Base-by-base conservation (phyloP, 192 early-diverging fungal species). In the Backusella luteola region DNA sequence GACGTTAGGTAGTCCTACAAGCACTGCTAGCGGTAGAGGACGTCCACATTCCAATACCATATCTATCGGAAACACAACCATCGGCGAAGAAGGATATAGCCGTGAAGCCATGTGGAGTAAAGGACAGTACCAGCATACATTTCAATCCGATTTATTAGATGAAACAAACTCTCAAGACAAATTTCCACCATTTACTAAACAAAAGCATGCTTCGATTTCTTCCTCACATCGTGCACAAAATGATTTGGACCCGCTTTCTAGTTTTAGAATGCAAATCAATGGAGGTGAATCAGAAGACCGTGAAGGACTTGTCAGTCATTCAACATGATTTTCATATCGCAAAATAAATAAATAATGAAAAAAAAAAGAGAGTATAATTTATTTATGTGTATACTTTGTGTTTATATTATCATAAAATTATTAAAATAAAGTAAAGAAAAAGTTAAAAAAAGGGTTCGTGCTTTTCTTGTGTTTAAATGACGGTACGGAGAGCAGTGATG, bases 401-500 rank as follows among this genome's bases (percentile, higher is more conserved):
- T 71, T 44, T 71, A 36, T 44, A 15, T 71, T 44, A 36, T 42
- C 35, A 68, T 68, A 68, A 66, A 66, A 66, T 32, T 34, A 66
- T 66, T 32, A 32, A 32, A 17, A 71, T 36, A 41, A 41, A 71
- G 69, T 39, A 21, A 71, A 21, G 21, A 41, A 71, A 71, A 36
- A 8, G 35, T 36, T 39, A 46, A 15, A 44, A 71, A 1, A 26
- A 34, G 21, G 59, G 59, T 8, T 66, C 9, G n/a, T 66, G 19
- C 21, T 34, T n/a, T 66, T 66, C 4, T 21, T 26, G 4, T 21
- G 11, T 32, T 73, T 56, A 73, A 38, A 73, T 52, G 6, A 52
- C 52, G n/a, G 44, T 73, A 35, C 52, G 72, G 26, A 77, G 56
- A 23, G 77, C 77, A 67, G 77, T 69, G 34, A 78, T 34, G 23